Evolutionary conservation across 1,139 yeast genomes (phyloP), one percentile per base, ranked within the genome.

Genomic region (Geotrichum candidum): DNA sequence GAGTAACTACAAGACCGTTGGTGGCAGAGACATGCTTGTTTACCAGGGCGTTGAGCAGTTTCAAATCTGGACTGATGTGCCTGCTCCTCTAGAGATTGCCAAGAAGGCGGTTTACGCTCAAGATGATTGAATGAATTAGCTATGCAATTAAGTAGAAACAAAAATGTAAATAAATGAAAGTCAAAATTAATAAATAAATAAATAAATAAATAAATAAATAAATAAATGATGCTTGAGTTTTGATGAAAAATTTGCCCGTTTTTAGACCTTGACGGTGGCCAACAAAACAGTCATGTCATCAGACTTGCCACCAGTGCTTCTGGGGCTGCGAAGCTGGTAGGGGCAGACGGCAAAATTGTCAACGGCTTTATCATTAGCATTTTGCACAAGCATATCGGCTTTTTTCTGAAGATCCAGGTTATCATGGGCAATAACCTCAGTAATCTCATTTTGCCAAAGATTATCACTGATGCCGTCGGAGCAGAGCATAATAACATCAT

Each of bases 391-490:
- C 13, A 54, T 54, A 46, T 64, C 63, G 6, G 63, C 63, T 7
- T 59, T 66, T n/a, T 54, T 54, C 38, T 64, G 62, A 3, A 62
- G 61, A 23, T 63, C 63, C 15, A 58, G 63, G 38, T 54, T 55
- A 23, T 57, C 63, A 6, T 63, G 63, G 69, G 61, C 15, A 81
- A 70, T 68, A 85, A 90, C 86, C 71, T 91, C 74, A 5, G 72
- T 66, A 27, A 82, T 77, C 67, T 82, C 97, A 60, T 83, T 82
- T 0, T 87, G 81, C 56, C 84, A 82, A 56, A 92, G 84, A 73
- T 94, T 94, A 74, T 94, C 99, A 29, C 90, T 85, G 57, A 94
- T 87, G 27, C 99, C 99, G 75, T 94, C 99, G 0, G 97, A 90
- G 56, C 96, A 95, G 72, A 92, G 85, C 64, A 94, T 75, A 3